phyloP scores from a whole-genome alignment of 495 filamentous ascomycete genomes.

The Penicillium bialowiezense region DNA sequence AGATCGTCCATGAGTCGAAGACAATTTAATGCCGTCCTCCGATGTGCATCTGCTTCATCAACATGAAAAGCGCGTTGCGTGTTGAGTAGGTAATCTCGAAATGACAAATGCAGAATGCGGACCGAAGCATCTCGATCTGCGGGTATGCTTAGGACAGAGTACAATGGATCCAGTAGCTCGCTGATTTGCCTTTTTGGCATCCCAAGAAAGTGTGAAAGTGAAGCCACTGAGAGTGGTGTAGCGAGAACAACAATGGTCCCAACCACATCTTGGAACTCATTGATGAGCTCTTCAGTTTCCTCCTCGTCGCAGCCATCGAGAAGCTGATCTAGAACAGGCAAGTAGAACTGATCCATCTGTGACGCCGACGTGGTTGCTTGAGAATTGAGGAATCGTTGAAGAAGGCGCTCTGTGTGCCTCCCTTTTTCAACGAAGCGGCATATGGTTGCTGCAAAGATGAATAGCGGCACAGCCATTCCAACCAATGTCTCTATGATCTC shows the following conservation, averaged over 20 bases:
- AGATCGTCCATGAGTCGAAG: slow-evolving; percentile 25
- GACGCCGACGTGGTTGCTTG: slow-evolving; percentile 2
- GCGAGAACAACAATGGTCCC: slow-evolving; percentile 16
- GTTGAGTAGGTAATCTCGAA: slow-evolving; percentile 7
- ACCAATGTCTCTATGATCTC: slow-evolving; percentile 10
- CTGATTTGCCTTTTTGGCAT: neutral
- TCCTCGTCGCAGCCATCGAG: neutral
- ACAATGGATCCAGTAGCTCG: slow-evolving; percentile 2
- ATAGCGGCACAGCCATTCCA: slow-evolving; percentile 24
- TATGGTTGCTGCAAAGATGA: slow-evolving; percentile 31
- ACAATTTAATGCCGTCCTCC: neutral
- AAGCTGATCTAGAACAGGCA: slow-evolving; percentile 17
- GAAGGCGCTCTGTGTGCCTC: neutral
- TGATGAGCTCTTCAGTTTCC: neutral
- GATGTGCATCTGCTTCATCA: neutral
- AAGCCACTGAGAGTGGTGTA: slow-evolving; percentile 8
- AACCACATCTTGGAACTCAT: slow-evolving; percentile 15
- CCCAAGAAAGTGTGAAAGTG: slow-evolving; percentile 3
- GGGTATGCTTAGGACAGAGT: slow-evolving; percentile 16
- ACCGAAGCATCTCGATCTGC: slow-evolving; percentile 12
- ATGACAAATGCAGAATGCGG: slow-evolving; percentile 4
- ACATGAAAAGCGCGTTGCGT: neutral
- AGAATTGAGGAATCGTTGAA: slow-evolving; percentile 11
- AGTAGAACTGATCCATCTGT: slow-evolving; percentile 24
- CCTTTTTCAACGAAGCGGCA: neutral